Evolutionary conservation across 192 early-diverging fungal species (phyloP).

Genomic region (Umbelopsis sp.): DNA sequence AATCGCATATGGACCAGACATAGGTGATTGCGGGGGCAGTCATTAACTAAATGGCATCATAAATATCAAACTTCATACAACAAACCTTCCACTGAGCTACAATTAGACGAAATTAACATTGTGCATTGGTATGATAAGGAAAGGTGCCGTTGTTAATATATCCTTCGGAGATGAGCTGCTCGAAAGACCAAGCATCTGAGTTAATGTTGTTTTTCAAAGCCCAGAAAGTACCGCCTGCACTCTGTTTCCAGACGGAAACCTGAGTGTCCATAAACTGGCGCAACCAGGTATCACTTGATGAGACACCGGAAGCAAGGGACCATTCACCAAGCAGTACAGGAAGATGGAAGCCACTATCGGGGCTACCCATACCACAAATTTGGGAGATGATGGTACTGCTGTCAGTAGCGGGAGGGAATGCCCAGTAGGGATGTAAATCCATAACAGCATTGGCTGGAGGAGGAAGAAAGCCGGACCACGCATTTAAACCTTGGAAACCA

Average conservation of each 20-base stretch:
- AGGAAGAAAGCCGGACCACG: conserved; percentile 40
- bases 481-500: conserved; percentile 37
- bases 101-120: conserved; percentile 16
- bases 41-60: too few species aligned
- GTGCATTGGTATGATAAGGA: conserved; percentile 18
- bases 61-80: too few species aligned
- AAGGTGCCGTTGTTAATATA: conserved; percentile 29
- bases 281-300: conserved; percentile 11
- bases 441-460: conserved; percentile 35
- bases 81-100: too few species aligned
- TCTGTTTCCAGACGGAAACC: conserved; percentile 7
- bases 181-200: conserved; percentile 31
- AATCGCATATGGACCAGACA: not conserved
- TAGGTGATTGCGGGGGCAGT: too few species aligned
- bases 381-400: conserved; percentile 18
- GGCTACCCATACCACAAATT: conserved; percentile 16
- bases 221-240: conserved; percentile 30
- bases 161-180: conserved; percentile 27
- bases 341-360: conserved; percentile 26
- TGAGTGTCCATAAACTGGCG: conserved; percentile 35
- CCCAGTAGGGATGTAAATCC: conserved; percentile 36
- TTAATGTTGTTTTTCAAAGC: conserved; percentile 34
- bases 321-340: conserved; percentile 33
- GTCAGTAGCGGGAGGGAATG: conserved; percentile 15
- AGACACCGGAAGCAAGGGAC: conserved; percentile 25